Evolutionary conservation across 805 yeast genomes (phyloP).

Genomic region (Metschnikowia amazonensis): DNA sequence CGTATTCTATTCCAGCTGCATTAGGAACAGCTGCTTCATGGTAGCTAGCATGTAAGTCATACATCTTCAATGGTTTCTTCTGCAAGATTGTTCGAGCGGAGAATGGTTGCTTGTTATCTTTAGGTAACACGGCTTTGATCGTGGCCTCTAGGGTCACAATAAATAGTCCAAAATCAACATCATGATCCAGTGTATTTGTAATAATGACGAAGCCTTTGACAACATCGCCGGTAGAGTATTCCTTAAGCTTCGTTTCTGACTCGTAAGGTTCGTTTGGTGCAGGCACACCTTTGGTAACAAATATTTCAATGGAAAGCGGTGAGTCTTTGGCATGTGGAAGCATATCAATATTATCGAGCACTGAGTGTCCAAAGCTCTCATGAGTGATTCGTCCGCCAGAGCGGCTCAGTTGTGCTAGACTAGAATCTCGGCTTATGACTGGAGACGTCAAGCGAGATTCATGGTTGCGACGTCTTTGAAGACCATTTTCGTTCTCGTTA

Average conservation of each 20-base stretch:
- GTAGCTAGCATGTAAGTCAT: slow-evolving; percentile 56
- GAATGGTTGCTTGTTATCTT: slow-evolving; percentile 1
- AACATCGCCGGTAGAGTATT: slow-evolving; percentile 39
- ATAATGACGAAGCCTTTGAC: slow-evolving; percentile 46
- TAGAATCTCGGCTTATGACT: background rate
- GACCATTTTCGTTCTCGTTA: slow-evolving; percentile 16
- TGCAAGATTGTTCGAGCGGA: slow-evolving; percentile 25
- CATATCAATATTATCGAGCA: slow-evolving; percentile 49
- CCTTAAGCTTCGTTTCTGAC: slow-evolving; percentile 44
- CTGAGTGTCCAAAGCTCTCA: slow-evolving; percentile 39
- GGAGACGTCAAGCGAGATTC: background rate
- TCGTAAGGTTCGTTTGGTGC: slow-evolving; percentile 38
- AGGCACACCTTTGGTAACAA: slow-evolving; percentile 52
- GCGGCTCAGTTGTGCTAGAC: background rate
- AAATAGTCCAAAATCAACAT: slow-evolving; percentile 42
- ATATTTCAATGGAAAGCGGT: slow-evolving; percentile 47
- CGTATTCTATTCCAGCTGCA: slow-evolving; percentile 47
- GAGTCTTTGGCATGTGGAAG: slow-evolving; percentile 40
- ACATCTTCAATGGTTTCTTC: slow-evolving; percentile 56
- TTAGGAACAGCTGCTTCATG: slow-evolving; percentile 48
- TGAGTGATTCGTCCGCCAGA: slow-evolving; percentile 10
- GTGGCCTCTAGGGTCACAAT: slow-evolving; percentile 34
- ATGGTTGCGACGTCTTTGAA: slow-evolving; percentile 7
- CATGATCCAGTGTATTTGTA: slow-evolving; percentile 43
- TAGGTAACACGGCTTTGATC: slow-evolving; percentile 25